These are phyloP conservation scores for Circinella umbellata DNA, from an alignment of 371 early-diverging fungal species.

Conservation along the genomic window DNA sequence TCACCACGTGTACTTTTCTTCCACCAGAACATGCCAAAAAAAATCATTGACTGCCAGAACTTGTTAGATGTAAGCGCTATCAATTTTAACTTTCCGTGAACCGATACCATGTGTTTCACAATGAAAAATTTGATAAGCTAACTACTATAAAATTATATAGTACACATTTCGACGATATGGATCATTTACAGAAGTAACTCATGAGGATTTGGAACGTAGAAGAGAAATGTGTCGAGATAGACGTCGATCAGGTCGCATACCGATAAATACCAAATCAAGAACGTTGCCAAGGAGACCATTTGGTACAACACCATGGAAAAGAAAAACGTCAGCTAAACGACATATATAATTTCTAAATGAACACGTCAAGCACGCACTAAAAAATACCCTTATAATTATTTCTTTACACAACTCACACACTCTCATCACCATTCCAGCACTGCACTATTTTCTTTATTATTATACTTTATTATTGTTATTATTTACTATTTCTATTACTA, in stretches of 20 bases:
- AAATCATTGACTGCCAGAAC: constrained; percentile 67
- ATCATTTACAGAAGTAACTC: constrained; percentile 51
- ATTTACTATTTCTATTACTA: not conserved
- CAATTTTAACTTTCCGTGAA: too few species aligned
- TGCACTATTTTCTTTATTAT: not conserved
- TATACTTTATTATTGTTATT: not conserved
- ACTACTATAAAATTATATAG: constrained; percentile 13
- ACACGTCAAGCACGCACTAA: not conserved
- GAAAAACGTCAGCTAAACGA: not conserved
- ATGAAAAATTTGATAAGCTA: not conserved
- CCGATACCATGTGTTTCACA: too few species aligned
- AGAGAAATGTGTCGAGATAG: constrained; percentile 51
- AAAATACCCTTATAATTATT: constrained; percentile 8
- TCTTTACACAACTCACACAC: not conserved
- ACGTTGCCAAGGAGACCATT: constrained; percentile 16
- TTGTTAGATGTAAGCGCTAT: constrained; percentile 57
- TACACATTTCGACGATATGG: constrained; percentile 47
- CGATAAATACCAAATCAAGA: constrained; percentile 9
- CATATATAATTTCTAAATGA: too few species aligned
- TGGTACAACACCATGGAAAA: constrained; percentile 9
- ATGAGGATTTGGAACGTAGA: constrained; percentile 56
- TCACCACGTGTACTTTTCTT: constrained; percentile 1
- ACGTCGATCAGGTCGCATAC: constrained; percentile 25
- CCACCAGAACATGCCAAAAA: constrained; percentile 63
- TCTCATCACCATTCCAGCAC: not conserved